Evolutionary conservation across 2,329 filamentous ascomycete species (phyloP).

Genomic region (Ophiostoma perfectum): DNA sequence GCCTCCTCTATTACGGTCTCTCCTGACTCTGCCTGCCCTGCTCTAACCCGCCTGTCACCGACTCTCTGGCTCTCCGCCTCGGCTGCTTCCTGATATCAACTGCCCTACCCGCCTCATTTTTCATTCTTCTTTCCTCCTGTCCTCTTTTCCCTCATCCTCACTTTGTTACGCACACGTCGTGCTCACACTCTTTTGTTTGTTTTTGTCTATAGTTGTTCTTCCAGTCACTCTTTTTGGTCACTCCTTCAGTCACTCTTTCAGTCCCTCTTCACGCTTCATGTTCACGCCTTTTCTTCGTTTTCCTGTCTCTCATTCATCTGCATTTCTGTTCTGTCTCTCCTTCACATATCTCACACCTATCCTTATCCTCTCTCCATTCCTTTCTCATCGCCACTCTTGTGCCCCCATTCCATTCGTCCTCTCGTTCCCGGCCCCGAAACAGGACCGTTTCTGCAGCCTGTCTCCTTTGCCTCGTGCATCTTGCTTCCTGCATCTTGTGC

Average conservation of each 20-base stretch:
- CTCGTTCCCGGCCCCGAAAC: constrained; percentile 19
- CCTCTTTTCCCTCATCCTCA: constrained; percentile 16
- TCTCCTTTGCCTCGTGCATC: constrained; percentile 26
- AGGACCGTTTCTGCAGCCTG: constrained; percentile 19
- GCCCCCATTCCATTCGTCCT: constrained; percentile 19
- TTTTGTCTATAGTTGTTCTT: neutral
- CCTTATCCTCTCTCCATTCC: neutral
- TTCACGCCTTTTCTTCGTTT: neutral
- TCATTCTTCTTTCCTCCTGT: constrained; percentile 20
- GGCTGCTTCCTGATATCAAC: constrained; percentile 21
- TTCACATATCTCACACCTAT: neutral
- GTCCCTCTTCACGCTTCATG: neutral
- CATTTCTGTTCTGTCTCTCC: neutral
- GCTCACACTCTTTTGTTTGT: constrained; percentile 2
- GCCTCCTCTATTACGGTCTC: neutral
- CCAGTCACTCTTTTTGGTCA: neutral
- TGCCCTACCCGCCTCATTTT: constrained; percentile 14
- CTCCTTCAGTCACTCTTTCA: constrained; percentile 1
- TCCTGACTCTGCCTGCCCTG: neutral
- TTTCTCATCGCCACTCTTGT: neutral
- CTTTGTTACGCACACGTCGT: constrained; percentile 2
- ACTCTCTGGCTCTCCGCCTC: constrained; percentile 11
- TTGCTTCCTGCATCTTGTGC: neutral
- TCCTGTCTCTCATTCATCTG: neutral
- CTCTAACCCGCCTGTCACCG: neutral